Conservation (phyloP, 805 yeast genomes). For the Yarrowia sp. region DNA sequence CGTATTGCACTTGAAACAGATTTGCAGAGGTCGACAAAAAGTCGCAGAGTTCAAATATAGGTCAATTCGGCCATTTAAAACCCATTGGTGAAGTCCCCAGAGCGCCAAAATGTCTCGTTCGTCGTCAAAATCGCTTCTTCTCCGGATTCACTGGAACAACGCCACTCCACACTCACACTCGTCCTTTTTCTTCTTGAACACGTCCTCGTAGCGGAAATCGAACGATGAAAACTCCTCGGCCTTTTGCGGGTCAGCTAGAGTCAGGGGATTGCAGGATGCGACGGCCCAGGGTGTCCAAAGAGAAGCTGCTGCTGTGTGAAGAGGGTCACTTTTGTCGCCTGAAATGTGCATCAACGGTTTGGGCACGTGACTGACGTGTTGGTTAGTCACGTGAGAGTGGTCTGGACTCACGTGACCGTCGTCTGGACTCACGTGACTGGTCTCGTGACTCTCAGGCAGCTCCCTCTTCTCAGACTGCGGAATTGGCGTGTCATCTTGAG, state of each 20-base stretch:
- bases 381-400: too few relatives aligned
- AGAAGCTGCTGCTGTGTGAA: conserved; percentile 2
- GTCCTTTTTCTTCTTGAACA: conserved; percentile 21
- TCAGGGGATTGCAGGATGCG: conserved; percentile 15
- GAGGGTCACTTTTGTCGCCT: not conserved
- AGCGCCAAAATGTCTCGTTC: too few relatives aligned
- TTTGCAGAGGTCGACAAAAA: not conserved
- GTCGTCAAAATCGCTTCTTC: too few relatives aligned
- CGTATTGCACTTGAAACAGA: conserved; percentile 4
- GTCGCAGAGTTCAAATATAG: not conserved
- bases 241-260: not conserved
- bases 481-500: too few relatives aligned
- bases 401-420: not conserved
- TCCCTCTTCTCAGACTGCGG: too few relatives aligned
- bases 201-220: conserved; percentile 30
- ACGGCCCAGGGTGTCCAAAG: conserved; percentile 31
- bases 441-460: too few relatives aligned
- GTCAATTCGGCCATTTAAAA: too few relatives aligned
- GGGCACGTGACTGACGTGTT: not conserved
- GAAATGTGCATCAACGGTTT: too few relatives aligned
- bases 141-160: too few relatives aligned
- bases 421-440: too few relatives aligned
- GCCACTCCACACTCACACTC: conserved; percentile 18
- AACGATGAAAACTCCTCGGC: conserved; percentile 20
- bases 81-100: too few relatives aligned